These are phyloP conservation scores for Groenewaldozyma tartarivorans DNA, from an alignment of 805 yeast species.

Conservation along the genomic window DNA sequence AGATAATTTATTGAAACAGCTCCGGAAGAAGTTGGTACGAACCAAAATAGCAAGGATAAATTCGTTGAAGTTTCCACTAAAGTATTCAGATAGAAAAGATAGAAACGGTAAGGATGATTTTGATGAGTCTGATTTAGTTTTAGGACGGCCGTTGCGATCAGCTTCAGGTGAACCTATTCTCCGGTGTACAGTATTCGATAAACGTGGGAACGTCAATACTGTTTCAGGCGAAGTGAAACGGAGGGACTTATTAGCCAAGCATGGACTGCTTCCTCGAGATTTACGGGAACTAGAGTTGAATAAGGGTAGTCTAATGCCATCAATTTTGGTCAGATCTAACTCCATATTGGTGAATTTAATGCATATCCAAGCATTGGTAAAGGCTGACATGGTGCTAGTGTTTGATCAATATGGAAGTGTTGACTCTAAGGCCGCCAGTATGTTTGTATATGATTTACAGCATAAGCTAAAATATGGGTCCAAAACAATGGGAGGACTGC, in stretches of 20 bases:
- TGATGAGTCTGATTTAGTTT: too few species aligned
- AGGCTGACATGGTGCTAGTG: slow-evolving; percentile 65
- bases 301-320: slow-evolving; percentile 77
- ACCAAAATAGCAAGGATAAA: too few species aligned
- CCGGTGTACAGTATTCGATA: slow-evolving; percentile 75
- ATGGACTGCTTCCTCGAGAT: slow-evolving; percentile 82
- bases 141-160: slow-evolving; percentile 16
- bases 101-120: too few species aligned
- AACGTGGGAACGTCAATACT: slow-evolving; percentile 55
- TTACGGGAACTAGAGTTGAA: slow-evolving; percentile 79
- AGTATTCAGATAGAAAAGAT: too few species aligned
- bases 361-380: slow-evolving; percentile 85
- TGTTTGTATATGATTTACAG: slow-evolving; percentile 74
- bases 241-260: slow-evolving; percentile 58
- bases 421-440: slow-evolving; percentile 57
- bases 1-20: too few species aligned
- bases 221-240: slow-evolving; percentile 68
- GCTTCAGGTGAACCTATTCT: slow-evolving; percentile 35
- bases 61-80: too few species aligned
- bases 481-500: slow-evolving; percentile 37
- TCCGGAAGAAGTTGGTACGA: too few species aligned
- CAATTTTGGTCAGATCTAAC: slow-evolving; percentile 67
- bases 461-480: slow-evolving; percentile 43
- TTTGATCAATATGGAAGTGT: slow-evolving; percentile 65
- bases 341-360: slow-evolving; percentile 75